Percentiles rank a stretch among this genome's conserved stretches.
Conservation (phyloP, 768 basidiomycete genomes). For the Suillus plorans region DNA sequence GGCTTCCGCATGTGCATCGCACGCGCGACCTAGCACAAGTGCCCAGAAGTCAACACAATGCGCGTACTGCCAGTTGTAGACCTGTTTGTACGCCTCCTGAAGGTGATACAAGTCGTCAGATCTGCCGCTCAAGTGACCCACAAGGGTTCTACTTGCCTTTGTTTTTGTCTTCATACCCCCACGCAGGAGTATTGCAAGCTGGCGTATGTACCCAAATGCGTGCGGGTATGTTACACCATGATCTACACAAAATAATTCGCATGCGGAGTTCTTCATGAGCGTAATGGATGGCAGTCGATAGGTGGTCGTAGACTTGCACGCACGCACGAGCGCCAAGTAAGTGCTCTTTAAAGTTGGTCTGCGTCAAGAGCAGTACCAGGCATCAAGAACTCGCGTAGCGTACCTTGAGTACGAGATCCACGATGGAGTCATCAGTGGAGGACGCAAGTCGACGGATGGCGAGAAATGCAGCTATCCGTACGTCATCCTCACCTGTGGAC, state of each 20-base stretch:
- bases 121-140: background rate
- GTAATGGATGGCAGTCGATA: conserved; percentile 91
- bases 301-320: conserved; percentile 79
- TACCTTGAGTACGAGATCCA: conserved; percentile 88
- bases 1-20: conserved; percentile 55
- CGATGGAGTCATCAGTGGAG: conserved; percentile 72
- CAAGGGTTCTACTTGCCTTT: conserved; percentile 50
- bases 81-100: conserved; percentile 88
- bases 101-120: conserved; percentile 11
- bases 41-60: conserved; percentile 98
- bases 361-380: background rate
- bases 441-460: conserved; percentile 79
- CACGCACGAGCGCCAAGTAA: conserved; percentile 85
- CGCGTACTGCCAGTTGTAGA: conserved; percentile 99
- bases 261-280: conserved; percentile 97
- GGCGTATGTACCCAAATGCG: conserved; percentile 93
- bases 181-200: conserved; percentile 89
- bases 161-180: conserved; percentile 88
- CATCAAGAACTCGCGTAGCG: conserved; percentile 31
- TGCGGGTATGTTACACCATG: conserved; percentile 83
- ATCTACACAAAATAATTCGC: conserved; percentile 83
- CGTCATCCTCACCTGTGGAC: conserved; percentile 77
- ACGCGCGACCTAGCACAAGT: conserved; percentile 81
- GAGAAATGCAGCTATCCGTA: conserved; percentile 84
- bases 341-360: conserved; percentile 53